Evolutionary conservation across 768 basidiomycete genomes (phyloP).

Genomic region (Trichaptum fuscoviolaceum): DNA sequence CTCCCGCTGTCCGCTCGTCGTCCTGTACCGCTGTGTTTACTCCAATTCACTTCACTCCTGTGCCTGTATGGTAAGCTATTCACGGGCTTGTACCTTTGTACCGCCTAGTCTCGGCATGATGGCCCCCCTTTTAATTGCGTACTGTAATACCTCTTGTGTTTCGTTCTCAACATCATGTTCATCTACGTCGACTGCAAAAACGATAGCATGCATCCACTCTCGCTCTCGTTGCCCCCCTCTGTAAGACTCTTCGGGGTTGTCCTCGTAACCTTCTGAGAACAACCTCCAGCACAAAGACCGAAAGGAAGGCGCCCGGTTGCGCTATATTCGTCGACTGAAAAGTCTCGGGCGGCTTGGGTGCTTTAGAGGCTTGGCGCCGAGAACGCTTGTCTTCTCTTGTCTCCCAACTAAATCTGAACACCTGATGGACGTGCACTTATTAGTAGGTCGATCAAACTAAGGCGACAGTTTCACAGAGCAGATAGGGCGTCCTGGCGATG

Average conservation of each 20-base stretch:
- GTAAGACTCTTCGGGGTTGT: background rate
- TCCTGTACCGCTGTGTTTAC: background rate
- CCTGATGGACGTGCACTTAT: background rate
- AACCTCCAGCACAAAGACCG: background rate
- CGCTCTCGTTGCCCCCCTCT: background rate
- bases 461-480: background rate
- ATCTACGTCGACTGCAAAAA: background rate
- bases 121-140: background rate
- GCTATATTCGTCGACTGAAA: background rate
- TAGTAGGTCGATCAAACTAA: background rate
- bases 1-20: background rate
- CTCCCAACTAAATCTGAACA: background rate
- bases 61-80: background rate
- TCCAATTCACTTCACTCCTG: background rate
- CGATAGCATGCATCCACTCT: background rate
- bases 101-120: background rate
- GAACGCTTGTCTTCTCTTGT: background rate
- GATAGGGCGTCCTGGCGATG: too few relatives aligned
- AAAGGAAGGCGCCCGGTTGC: too few relatives aligned
- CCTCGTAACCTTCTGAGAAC: background rate
- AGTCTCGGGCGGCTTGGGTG: background rate
- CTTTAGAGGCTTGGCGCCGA: background rate
- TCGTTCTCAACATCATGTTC: background rate
- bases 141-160: background rate
- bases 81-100: background rate